These are phyloP conservation scores for Dysphania ambrosioides DNA, from an alignment of 148 eudicot genomes.

Conservation along the genomic window DNA sequence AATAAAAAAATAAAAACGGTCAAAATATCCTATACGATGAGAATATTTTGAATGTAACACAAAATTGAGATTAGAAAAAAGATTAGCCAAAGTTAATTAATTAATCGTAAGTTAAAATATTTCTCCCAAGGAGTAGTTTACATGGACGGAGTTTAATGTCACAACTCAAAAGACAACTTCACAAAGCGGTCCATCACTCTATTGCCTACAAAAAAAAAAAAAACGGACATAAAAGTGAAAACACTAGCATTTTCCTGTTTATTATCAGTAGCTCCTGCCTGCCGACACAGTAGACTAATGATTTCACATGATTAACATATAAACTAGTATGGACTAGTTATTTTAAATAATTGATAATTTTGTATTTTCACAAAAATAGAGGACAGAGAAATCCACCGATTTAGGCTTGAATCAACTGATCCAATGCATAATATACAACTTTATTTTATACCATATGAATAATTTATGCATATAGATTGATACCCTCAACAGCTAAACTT, in stretches of 20 bases:
- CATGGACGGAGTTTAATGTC: not conserved
- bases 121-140: not conserved
- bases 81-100: too few species aligned
- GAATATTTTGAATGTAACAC: too few species aligned
- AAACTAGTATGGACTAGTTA: not conserved
- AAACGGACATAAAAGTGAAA: slow-evolving; percentile 16
- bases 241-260: not conserved
- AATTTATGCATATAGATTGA: slow-evolving; percentile 23
- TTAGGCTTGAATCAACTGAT: slow-evolving; percentile 17
- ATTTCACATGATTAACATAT: not conserved
- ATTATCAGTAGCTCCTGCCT: slow-evolving; percentile 17
- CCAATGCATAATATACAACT: slow-evolving; percentile 21
- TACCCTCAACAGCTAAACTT: slow-evolving; percentile 3
- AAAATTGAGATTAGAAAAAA: too few species aligned
- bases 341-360: not conserved
- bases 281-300: slow-evolving; percentile 31
- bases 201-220: too few species aligned
- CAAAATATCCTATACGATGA: too few species aligned
- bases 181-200: slow-evolving; percentile 17
- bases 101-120: too few species aligned
- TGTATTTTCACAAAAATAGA: not conserved
- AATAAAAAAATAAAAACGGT: too few species aligned
- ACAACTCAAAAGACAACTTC: slow-evolving; percentile 7
- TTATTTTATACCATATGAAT: not conserved
- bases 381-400: slow-evolving; percentile 4